phyloP scores from a whole-genome alignment of 441 rosid genomes.

The Erysimum pusillum region DNA sequence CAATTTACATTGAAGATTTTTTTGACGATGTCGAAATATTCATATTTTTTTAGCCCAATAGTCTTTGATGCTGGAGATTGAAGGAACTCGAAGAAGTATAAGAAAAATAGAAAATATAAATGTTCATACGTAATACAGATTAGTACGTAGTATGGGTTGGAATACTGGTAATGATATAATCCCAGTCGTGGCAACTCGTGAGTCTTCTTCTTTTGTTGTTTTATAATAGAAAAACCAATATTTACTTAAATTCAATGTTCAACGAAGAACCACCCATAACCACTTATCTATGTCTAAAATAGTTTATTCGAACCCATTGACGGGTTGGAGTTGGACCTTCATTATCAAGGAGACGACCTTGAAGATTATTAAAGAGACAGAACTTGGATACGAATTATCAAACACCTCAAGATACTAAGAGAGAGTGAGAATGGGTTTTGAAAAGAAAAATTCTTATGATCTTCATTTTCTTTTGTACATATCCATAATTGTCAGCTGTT shows the following conservation, averaged over 20 bases:
- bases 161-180: no score
- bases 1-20: constrained; percentile 64
- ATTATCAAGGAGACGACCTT: constrained; percentile 5
- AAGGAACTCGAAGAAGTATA: no score
- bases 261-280: background rate
- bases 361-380: constrained; percentile 10
- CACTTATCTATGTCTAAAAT: constrained; percentile 8
- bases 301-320: background rate
- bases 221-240: no score
- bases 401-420: background rate
- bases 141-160: no score
- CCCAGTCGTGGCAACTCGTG: no score
- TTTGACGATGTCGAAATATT: constrained; percentile 62
- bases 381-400: constrained; percentile 5
- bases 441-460: no score
- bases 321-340: background rate
- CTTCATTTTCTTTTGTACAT: no score
- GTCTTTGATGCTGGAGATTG: no score
- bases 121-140: no score
- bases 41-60: background rate
- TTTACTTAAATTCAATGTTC: background rate
- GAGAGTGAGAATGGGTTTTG: background rate
- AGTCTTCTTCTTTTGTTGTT: no score
- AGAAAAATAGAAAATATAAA: background rate
- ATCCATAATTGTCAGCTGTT: constrained; percentile 3